A percentile compares a stretch with the other conserved stretches of the same genome.
These are phyloP conservation scores for Carex pumila DNA, from an alignment of 176 grass and related monocot genomes.

Conservation along the genomic window DNA sequence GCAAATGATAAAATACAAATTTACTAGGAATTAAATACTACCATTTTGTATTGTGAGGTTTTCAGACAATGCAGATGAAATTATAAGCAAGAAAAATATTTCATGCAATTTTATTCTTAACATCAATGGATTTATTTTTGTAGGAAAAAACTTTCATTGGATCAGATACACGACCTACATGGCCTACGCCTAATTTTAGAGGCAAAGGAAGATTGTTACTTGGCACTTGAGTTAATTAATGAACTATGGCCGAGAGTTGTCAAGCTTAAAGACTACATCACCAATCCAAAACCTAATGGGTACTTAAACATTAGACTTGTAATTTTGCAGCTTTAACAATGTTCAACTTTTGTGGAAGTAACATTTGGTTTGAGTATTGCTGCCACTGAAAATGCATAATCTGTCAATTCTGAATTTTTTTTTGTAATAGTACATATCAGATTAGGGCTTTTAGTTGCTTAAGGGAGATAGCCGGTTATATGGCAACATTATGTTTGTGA, in stretches of 20 bases:
- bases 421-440: background rate
- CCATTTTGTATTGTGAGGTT: background rate
- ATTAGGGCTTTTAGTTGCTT: background rate
- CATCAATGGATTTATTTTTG: slow-evolving; percentile 11
- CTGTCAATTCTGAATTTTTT: background rate
- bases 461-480: background rate
- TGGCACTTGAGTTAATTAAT: slow-evolving; percentile 53
- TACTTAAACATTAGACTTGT: slow-evolving; percentile 12
- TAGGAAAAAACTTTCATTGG: slow-evolving; percentile 63
- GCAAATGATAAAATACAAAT: background rate
- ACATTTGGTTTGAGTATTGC: background rate
- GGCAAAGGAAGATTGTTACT: slow-evolving; percentile 56
- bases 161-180: slow-evolving; percentile 87
- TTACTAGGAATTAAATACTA: background rate
- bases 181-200: slow-evolving; percentile 68
- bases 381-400: background rate
- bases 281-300: slow-evolving; percentile 63
- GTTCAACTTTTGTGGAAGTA: background rate
- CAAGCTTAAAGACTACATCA: slow-evolving; percentile 84
- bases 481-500: background rate
- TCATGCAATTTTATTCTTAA: background rate
- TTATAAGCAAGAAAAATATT: background rate
- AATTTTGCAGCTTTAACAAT: background rate
- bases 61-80: slow-evolving; percentile 10
- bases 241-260: slow-evolving; percentile 59